These are phyloP conservation scores for Pharus latifolius DNA, from an alignment of 176 grass and related monocot species.

Conservation along the genomic window DNA sequence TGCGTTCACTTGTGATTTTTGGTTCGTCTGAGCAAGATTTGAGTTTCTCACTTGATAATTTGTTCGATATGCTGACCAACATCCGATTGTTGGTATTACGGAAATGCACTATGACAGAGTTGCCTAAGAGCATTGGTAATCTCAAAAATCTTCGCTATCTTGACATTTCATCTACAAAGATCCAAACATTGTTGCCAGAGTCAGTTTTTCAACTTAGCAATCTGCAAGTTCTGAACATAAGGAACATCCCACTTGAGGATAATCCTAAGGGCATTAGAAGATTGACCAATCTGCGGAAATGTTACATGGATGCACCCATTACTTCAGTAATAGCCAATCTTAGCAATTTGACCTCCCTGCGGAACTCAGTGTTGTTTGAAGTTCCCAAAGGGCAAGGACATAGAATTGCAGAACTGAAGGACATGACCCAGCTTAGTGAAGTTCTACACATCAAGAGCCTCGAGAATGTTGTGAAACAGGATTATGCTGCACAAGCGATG, in stretches of 20 bases:
- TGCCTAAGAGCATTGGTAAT: constrained; percentile 2
- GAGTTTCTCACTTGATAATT: not conserved
- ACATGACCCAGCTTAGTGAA: constrained; percentile 5
- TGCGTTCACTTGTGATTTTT: not conserved
- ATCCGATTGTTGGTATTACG: constrained; percentile 4
- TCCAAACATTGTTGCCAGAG: not conserved
- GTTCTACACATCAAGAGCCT: not conserved
- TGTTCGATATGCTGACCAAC: constrained; percentile 1
- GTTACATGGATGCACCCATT: not conserved
- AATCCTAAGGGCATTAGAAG: not conserved
- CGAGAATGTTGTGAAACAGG: not conserved
- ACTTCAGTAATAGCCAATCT: not conserved
- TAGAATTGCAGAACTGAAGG: constrained; percentile 6
- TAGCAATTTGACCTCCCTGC: not conserved
- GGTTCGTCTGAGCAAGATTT: not conserved
- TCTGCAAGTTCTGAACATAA: constrained; percentile 7
- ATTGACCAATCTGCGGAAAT: constrained; percentile 1
- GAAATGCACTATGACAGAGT: not conserved
- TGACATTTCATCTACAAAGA: not conserved
- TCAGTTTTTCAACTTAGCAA: not conserved
- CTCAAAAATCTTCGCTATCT: not conserved
- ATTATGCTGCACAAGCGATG: not conserved
- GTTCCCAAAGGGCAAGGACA: not conserved
- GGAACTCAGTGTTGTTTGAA: not conserved
- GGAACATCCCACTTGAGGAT: not conserved